Evolutionary conservation across 2,329 filamentous ascomycete species (phyloP), one percentile per base, ranked within the genome.

Genomic region (Exophiala mesophila): DNA sequence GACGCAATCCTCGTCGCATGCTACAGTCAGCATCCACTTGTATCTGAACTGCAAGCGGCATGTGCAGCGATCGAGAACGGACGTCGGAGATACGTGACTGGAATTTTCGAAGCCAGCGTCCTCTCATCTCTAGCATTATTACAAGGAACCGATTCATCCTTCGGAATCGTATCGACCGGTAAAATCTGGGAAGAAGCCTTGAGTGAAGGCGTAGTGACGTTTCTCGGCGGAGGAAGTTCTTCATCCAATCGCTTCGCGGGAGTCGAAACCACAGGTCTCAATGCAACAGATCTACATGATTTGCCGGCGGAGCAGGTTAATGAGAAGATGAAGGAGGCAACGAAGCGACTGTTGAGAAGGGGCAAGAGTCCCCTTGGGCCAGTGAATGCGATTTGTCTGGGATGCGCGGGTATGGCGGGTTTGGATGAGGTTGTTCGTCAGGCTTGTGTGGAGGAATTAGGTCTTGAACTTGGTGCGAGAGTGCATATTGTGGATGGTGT

Each of bases 361-460:
- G 45, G 56, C 4, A 49, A 23, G 68, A 16, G 28, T 2, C 8
- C 33, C 39, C 4, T 34, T 73, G 0, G 67, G 71, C 3, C 29
- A 7, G 76, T 89, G 0, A 69, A 72, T 3, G 84, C 81, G 17
- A 77, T 96, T 5, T 84, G 87, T 57, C 75, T 96, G 69, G 89
- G 89, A 0, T 96, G 89, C 61, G 89, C 86, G 2, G 89, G 88
- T 0, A 95, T 96, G 89, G 82, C 83, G 1, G 89, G 88, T 0
- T 74, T 96, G 65, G 84, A 92, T 55, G 71, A 78, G 29, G 82
- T 82, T 45, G 88, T 96, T 28, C 74, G 82, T 23, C 72, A 76
- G 31, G 83, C 83, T 1, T 83, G 85, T 24, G 57, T 76, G 0
- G 78, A 84, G 44, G 71, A 77, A 36, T 72, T 83, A 42, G 84